Base-by-base conservation (phyloP, 2,329 filamentous ascomycete genomes). In the Fusarium phyllophilum region DNA sequence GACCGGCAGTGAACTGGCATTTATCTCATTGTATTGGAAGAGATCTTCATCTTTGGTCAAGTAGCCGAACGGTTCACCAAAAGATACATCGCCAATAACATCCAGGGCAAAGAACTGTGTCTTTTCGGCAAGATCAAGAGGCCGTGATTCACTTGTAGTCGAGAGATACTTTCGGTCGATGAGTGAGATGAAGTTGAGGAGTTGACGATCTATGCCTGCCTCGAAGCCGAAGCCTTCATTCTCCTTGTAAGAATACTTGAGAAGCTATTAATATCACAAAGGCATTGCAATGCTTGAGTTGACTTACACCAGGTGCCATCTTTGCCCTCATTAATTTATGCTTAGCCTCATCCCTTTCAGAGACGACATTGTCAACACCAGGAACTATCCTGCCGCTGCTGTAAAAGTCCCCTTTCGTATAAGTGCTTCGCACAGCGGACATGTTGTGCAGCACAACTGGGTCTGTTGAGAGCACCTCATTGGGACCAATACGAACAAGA, bases 51-150 rank as follows among this genome's bases (percentile, higher is more conserved):
- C 86, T 12, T 84, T 80, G 29, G 81, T 80, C 20, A 90, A 81
- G 72, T 86, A 86, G 8, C 88, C 87, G 68, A 89, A 89, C 0
- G 86, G 75, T 18, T 83, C 77, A 12, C 87, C 87, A n/a, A 89
- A 85, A 1, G 86, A 86, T 29, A 89, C 79, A 42, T 88, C 83
- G 18, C 85, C 85, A 46, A 90, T 86, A 5, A 87, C 85, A 63
- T 90, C 88, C 2, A 89, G 79, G 2, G 87, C 84, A 62, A 89
- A 87, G 81, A 85, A 88, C 31, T 87, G 85, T 6, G 85, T 84
- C 69, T 87, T 86, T 44, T 82, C 80, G 29, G 85, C 85, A 48
- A 90, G 79, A 72, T 90, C 87, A 64, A 89, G 80, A 0, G 80
- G 81, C 1, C 76, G 75, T 31, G 81, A 81, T 4, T 81, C 66